These are phyloP conservation scores for Achaetomium macrosporum DNA, from an alignment of 2,329 filamentous ascomycete genomes.

Conservation along the genomic window DNA sequence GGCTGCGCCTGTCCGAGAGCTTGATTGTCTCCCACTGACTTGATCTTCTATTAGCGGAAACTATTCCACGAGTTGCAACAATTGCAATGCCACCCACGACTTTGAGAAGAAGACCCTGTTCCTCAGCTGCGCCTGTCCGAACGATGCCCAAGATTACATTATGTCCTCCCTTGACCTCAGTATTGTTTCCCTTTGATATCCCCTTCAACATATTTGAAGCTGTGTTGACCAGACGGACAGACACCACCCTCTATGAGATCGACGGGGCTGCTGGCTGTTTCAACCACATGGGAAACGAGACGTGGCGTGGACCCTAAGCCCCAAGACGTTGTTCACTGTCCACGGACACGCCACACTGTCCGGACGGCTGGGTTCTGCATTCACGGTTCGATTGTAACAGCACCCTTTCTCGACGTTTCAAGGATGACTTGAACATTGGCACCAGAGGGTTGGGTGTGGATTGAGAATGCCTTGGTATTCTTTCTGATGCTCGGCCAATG, in stretches of 20 bases:
- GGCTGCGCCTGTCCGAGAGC: background rate
- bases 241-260: slow-evolving; percentile 33
- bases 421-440: too few relatives aligned
- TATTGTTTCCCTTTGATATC: slow-evolving; percentile 8
- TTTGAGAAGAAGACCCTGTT: slow-evolving; percentile 15
- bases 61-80: slow-evolving; percentile 23
- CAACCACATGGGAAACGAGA: slow-evolving; percentile 33
- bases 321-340: background rate
- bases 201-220: background rate
- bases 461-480: too few relatives aligned
- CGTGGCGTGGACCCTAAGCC: slow-evolving; percentile 17
- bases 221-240: slow-evolving; percentile 22
- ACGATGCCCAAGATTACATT: background rate
- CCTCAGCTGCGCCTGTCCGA: slow-evolving; percentile 24
- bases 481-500: too few relatives aligned
- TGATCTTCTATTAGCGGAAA: slow-evolving; percentile 17
- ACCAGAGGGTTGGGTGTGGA: too few relatives aligned
- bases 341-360: too few relatives aligned
- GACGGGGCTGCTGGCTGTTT: slow-evolving; percentile 37
- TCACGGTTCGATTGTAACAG: too few relatives aligned
- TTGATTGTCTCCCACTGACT: background rate
- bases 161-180: slow-evolving; percentile 23
- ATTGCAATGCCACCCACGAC: slow-evolving; percentile 17
- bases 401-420: too few relatives aligned
- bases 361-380: too few relatives aligned